Conservation (phyloP, 2,329 filamentous ascomycete species). For the Colletotrichum aenigma region DNA sequence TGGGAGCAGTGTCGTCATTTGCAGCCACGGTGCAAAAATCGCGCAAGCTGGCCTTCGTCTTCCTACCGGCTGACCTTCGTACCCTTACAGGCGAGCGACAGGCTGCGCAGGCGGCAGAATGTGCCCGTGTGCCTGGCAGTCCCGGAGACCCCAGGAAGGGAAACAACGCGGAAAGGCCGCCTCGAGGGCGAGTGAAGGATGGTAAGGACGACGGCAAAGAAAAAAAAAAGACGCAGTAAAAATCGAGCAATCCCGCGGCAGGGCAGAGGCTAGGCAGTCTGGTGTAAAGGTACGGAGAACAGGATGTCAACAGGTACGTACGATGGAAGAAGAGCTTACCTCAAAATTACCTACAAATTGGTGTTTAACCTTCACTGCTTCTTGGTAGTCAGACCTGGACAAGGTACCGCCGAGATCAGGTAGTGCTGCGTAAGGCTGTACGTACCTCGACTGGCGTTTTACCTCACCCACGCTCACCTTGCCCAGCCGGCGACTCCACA, state of each 20-base stretch:
- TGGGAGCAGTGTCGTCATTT: constrained; percentile 13
- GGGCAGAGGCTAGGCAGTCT: background rate
- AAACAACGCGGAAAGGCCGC: constrained; percentile 4
- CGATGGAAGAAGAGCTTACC: constrained; percentile 8
- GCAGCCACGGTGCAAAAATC: constrained; percentile 14
- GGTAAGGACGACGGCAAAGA: background rate
- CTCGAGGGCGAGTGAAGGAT: background rate
- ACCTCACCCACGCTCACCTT: background rate
- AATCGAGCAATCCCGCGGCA: background rate
- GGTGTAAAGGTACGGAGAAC: background rate
- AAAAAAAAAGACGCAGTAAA: background rate
- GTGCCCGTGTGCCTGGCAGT: background rate
- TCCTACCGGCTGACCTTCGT: background rate
- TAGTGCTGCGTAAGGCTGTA: constrained; percentile 2
- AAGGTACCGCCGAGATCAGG: constrained; percentile 6
- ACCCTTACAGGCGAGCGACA: background rate
- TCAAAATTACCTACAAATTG: constrained; percentile 19
- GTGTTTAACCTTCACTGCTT: background rate
- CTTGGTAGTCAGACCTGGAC: constrained; percentile 1
- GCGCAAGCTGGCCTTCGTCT: constrained; percentile 2
- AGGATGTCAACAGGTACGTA: constrained; percentile 7
- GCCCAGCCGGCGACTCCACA: constrained; percentile 14
- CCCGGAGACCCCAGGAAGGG: constrained; percentile 11
- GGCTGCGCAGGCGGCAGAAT: background rate
- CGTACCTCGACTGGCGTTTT: background rate